Conservation (phyloP, 352 stramenopile species). For the Phytophthora cryptogea region DNA sequence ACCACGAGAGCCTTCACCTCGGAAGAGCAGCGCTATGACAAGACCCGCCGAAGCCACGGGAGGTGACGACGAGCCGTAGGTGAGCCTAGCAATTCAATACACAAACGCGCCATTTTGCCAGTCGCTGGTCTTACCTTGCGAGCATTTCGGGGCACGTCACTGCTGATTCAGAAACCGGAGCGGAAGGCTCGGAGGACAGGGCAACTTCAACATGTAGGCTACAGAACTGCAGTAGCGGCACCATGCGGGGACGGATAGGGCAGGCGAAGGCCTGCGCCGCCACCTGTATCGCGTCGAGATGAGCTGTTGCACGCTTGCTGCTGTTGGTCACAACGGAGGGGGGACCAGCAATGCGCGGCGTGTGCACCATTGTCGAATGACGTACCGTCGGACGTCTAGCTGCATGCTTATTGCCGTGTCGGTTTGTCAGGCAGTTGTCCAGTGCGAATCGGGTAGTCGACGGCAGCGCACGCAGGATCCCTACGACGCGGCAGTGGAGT, state of each 20-base stretch:
- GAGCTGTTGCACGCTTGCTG: conserved; percentile 24
- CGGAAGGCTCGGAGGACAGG: conserved; percentile 3
- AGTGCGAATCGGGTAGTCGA: conserved; percentile 14
- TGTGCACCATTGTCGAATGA: conserved; percentile 23
- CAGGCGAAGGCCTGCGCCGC: neutral
- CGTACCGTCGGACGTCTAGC: conserved; percentile 9
- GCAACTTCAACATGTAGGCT: conserved; percentile 28
- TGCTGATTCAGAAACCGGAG: conserved; percentile 20
- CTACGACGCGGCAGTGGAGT: neutral
- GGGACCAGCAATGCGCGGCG: conserved; percentile 16
- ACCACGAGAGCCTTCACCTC: conserved; percentile 3
- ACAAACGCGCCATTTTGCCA: conserved; percentile 6
- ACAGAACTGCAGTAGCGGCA: neutral
- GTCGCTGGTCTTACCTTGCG: conserved; percentile 9
- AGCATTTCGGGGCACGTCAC: neutral
- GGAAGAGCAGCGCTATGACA: conserved; percentile 21
- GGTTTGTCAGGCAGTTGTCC: conserved; percentile 7
- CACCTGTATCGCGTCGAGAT: conserved; percentile 22
- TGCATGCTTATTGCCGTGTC: neutral
- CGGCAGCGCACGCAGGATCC: conserved; percentile 1
- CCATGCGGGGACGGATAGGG: conserved; percentile 16
- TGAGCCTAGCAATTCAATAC: neutral
- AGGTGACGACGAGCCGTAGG: conserved; percentile 16
- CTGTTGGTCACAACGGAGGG: conserved; percentile 15
- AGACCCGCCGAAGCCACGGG: conserved; percentile 24